These are phyloP conservation scores for Leptomonas seymouri DNA, from an alignment of 208 protist species.

Conservation along the genomic window DNA sequence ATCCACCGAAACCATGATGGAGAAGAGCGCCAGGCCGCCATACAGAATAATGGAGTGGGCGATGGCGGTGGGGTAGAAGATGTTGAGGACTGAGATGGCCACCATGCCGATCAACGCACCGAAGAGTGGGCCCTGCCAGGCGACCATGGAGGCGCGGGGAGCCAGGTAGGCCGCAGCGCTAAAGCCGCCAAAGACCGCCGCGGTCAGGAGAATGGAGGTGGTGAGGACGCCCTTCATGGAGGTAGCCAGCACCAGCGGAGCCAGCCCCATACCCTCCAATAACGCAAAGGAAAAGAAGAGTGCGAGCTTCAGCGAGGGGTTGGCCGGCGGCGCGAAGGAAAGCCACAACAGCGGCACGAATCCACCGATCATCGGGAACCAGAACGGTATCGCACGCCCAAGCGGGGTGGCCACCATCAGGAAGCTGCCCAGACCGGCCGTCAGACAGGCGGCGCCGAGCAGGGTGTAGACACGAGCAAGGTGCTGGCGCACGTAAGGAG, in stretches of 20 bases:
- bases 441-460: conserved; percentile 49
- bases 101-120: conserved; percentile 86
- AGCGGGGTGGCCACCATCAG: conserved; percentile 88
- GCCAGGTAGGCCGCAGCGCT: conserved; percentile 82
- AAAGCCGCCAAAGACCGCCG: conserved; percentile 86
- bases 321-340: conserved; percentile 73
- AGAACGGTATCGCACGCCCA: conserved; percentile 70
- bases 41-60: conserved; percentile 88
- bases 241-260: conserved; percentile 75
- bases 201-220: conserved; percentile 82
- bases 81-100: conserved; percentile 78
- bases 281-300: conserved; percentile 83
- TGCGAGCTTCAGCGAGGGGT: conserved; percentile 68
- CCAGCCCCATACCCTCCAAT: conserved; percentile 86
- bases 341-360: conserved; percentile 90
- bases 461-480: conserved; percentile 85
- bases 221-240: conserved; percentile 79
- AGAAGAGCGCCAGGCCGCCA: conserved; percentile 88
- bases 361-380: conserved; percentile 81
- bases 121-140: conserved; percentile 87
- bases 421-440: conserved; percentile 63
- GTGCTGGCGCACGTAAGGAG: conserved; percentile 82
- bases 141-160: conserved; percentile 77
- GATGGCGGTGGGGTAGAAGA: conserved; percentile 89
- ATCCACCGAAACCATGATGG: conserved; percentile 77